A percentile compares a stretch with the other conserved stretches of the same genome.
phyloP scores from a whole-genome alignment of 306 rosid genomes.

The Ormosia emarginata region DNA sequence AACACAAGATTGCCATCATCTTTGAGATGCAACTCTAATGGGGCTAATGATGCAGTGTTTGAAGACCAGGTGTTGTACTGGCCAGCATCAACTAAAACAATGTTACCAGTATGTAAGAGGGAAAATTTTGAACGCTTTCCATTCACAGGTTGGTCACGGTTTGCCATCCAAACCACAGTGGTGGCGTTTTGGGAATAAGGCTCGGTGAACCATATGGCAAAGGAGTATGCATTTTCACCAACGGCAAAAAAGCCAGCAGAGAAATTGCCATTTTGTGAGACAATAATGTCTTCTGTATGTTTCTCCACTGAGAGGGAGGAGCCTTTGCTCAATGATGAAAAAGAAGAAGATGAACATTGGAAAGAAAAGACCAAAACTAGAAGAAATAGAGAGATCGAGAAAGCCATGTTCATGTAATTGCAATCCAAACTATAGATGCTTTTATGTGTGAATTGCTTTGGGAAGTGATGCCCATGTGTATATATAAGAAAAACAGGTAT shows the following conservation, averaged over 20 bases:
- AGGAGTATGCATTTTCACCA: neutral
- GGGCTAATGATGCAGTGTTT: neutral
- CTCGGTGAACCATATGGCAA: neutral
- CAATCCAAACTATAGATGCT: too few relatives aligned
- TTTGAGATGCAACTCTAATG: neutral
- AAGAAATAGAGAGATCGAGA: too few relatives aligned
- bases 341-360: neutral
- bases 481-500: too few relatives aligned
- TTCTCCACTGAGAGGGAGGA: neutral
- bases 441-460: too few relatives aligned
- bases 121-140: slow-evolving; percentile 26
- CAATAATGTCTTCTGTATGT: neutral
- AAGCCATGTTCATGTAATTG: too few relatives aligned
- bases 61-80: slow-evolving; percentile 4
- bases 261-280: neutral
- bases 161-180: slow-evolving; percentile 26
- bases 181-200: neutral
- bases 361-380: too few relatives aligned
- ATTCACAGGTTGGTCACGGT: slow-evolving; percentile 32
- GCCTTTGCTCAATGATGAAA: neutral
- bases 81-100: slow-evolving; percentile 24
- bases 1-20: slow-evolving; percentile 30
- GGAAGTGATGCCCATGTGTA: too few relatives aligned
- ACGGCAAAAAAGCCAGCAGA: neutral
- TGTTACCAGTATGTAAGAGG: slow-evolving; percentile 9